phyloP scores from a whole-genome alignment of 805 yeast species.

The Teunomyces lycoperdinae region DNA sequence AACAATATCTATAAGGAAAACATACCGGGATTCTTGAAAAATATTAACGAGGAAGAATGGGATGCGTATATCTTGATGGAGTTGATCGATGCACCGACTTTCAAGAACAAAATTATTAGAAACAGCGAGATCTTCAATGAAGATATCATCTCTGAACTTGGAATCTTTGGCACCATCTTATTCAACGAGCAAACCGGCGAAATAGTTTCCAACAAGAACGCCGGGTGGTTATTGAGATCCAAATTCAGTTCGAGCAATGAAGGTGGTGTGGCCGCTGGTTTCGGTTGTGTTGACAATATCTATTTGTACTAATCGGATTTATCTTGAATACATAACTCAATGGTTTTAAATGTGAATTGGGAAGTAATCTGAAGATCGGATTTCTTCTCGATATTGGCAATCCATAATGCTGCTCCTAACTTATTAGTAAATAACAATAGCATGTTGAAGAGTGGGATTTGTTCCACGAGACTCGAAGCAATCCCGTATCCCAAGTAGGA shows the following conservation, averaged over 20 bases:
- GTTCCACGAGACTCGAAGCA: constrained; percentile 48
- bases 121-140: constrained; percentile 62
- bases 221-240: constrained; percentile 87
- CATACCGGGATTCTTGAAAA: constrained; percentile 69
- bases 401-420: constrained; percentile 67
- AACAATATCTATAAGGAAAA: constrained; percentile 86
- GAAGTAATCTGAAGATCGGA: not conserved
- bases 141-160: constrained; percentile 84
- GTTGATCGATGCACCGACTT: constrained; percentile 73
- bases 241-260: constrained; percentile 86
- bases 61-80: constrained; percentile 93
- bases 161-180: constrained; percentile 80
- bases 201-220: constrained; percentile 58
- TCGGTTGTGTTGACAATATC: constrained; percentile 91
- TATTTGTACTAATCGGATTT: constrained; percentile 41
- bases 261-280: constrained; percentile 99
- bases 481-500: constrained; percentile 54
- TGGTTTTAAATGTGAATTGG: not conserved
- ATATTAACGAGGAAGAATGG: constrained; percentile 71
- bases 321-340: not conserved
- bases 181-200: constrained; percentile 65
- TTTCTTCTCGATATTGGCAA: constrained; percentile 31
- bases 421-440: constrained; percentile 57
- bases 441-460: constrained; percentile 51
- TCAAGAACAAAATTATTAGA: constrained; percentile 67